phyloP scores from a whole-genome alignment of 371 early-diverging fungal genomes.

The Syncephalastrum racemosum region DNA sequence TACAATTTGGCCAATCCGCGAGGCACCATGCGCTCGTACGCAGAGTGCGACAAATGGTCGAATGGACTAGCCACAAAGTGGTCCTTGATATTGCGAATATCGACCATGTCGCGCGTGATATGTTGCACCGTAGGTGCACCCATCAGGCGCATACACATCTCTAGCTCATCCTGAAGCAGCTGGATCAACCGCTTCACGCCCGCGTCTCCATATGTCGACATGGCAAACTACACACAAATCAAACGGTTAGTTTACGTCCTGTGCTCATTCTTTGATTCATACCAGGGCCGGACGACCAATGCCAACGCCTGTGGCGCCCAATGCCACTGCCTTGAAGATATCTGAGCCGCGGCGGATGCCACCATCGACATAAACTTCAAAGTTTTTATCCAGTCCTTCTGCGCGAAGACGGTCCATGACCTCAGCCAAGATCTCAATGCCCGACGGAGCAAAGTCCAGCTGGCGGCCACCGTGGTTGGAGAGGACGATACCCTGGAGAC shows the following conservation, averaged over 20 bases:
- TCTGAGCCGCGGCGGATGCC: conserved; percentile 87
- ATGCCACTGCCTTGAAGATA: conserved; percentile 88
- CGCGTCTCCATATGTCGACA: conserved; percentile 66
- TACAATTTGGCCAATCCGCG: conserved; percentile 12
- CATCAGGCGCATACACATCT: conserved; percentile 71
- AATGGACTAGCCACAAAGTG: conserved; percentile 34
- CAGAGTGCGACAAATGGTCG: conserved; percentile 28
- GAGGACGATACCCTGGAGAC: conserved; percentile 80
- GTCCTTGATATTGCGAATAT: conserved; percentile 43
- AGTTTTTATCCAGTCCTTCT: conserved; percentile 44
- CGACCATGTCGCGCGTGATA: conserved; percentile 56
- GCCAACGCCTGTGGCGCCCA: conserved; percentile 91
- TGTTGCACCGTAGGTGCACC: conserved; percentile 61
- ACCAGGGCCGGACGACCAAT: conserved; percentile 83
- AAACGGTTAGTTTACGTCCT: conserved; percentile 23
- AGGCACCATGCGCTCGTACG: conserved; percentile 40
- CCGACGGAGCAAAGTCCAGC: conserved; percentile 72
- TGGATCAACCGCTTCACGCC: conserved; percentile 72
- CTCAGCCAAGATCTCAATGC: conserved; percentile 81
- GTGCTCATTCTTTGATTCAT: conserved; percentile 33
- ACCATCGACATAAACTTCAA: conserved; percentile 90
- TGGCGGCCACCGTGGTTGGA: conserved; percentile 97
- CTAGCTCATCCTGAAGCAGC: conserved; percentile 67
- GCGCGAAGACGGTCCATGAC: conserved; percentile 64
- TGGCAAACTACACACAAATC: conserved; percentile 45